Percentiles rank a stretch among this genome's conserved stretches.
Conservation (phyloP, 495 filamentous ascomycete genomes). For the Tetracladium setigerum region DNA sequence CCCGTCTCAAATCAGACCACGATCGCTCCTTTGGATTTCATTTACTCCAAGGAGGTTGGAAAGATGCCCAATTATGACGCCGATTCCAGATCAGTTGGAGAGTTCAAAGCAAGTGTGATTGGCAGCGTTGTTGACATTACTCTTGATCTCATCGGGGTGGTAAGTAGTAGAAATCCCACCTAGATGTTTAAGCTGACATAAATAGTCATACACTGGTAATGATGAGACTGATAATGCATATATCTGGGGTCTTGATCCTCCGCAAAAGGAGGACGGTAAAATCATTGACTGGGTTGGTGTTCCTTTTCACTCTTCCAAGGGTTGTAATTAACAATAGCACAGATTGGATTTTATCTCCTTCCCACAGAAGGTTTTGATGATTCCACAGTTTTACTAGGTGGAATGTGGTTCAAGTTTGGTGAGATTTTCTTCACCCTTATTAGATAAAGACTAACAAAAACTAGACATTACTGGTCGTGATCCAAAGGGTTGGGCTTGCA, state of each 20-base stretch:
- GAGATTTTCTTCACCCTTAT: too few relatives aligned
- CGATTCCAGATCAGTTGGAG: conserved; percentile 9
- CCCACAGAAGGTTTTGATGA: conserved; percentile 29
- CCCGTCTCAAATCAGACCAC: conserved; percentile 32
- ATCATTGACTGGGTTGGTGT: conserved; percentile 35
- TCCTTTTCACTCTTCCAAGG: too few relatives aligned
- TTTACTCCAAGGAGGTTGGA: conserved; percentile 33
- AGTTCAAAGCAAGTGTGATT: not conserved
- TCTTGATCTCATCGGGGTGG: conserved; percentile 21
- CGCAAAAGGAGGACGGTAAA: conserved; percentile 32
- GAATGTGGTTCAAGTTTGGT: conserved; percentile 31
- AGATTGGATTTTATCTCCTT: conserved; percentile 31
- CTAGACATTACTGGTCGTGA: conserved; percentile 42
- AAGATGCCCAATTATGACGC: conserved; percentile 34
- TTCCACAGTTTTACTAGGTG: conserved; percentile 33
- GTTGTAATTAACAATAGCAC: too few relatives aligned
- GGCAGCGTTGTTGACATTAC: conserved; percentile 32
- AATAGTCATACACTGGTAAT: conserved; percentile 22
- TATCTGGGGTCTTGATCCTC: conserved; percentile 33
- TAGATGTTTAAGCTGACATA: conserved; percentile 34
- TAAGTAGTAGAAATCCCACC: conserved; percentile 41
- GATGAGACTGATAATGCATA: conserved; percentile 31
- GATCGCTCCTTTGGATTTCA: conserved; percentile 31
- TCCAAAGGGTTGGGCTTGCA: conserved; percentile 35
- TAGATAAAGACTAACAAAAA: too few relatives aligned